Conservation (phyloP, 208 protist species). For the Acanthamoeba healyi region DNA sequence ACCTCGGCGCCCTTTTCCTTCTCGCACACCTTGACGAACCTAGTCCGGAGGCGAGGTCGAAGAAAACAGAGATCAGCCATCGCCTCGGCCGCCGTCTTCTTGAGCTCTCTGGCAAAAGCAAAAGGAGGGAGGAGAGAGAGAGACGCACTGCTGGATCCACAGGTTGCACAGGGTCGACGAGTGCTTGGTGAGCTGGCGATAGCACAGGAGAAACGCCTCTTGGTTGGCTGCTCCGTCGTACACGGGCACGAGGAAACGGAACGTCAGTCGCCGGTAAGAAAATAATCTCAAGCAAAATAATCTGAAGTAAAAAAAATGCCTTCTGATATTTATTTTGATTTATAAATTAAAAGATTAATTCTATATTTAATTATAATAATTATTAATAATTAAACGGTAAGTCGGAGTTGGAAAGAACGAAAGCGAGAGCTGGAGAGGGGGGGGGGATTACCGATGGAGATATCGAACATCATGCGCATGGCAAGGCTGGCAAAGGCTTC, state of each 20-base stretch:
- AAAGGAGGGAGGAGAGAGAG: not conserved
- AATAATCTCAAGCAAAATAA: too few species aligned
- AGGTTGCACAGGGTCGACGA: conserved; percentile 25
- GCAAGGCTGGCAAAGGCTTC: conserved; percentile 5
- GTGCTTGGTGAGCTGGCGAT: conserved; percentile 31
- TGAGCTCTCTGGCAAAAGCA: too few species aligned
- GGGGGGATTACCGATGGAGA: not conserved
- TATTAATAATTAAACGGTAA: too few species aligned
- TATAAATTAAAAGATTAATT: too few species aligned
- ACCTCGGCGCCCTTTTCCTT: conserved; percentile 38
- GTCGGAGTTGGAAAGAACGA: conserved; percentile 32
- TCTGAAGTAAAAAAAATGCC: too few species aligned
- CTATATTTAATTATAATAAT: too few species aligned
- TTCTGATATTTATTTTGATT: too few species aligned
- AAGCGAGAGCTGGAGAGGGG: not conserved
- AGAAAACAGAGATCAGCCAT: not conserved
- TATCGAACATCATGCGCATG: conserved; percentile 21
- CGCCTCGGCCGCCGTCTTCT: too few species aligned
- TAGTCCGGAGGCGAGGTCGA: not conserved
- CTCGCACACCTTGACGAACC: conserved; percentile 29
- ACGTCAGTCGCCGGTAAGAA: too few species aligned
- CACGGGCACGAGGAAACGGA: too few species aligned
- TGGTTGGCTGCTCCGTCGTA: not conserved
- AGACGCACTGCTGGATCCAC: conserved; percentile 12
- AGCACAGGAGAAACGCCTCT: conserved; percentile 21